Evolutionary conservation across 345 rosid species (phyloP), one percentile per base, ranked within the genome.

Genomic region (Trapa incisa): DNA sequence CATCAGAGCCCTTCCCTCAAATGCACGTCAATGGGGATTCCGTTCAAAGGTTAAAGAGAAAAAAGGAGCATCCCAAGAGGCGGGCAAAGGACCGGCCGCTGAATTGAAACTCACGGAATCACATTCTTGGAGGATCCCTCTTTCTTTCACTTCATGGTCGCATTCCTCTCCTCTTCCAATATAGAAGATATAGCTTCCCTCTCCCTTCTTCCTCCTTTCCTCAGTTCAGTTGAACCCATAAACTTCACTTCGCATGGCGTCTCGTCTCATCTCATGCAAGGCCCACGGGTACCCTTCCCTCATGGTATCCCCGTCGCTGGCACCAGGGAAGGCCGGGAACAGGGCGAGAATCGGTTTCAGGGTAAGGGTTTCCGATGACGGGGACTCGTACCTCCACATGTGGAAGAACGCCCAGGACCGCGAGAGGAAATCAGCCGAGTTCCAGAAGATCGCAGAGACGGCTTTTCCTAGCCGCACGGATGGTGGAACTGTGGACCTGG

Each of bases 341-440:
- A 65, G 43, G 38, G 58, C 43, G 33, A 66, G 76, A 50, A 67
- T 65, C 17, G 66, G 62, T 36, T 71, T 45, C 13, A 71, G 72
- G 45, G 64, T 84, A 33, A 74, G 83, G 78, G 89, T 67, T 72
- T 74, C 82, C 35, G 84, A 75, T 52, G 81, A 73, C 33, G 82
- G 72, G 3, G 81, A 80, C 45, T 88, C 98, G 16, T 92, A 92
- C 74, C 83, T 92, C 47, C 74, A 79, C 72, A 89, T 86, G 93
- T 88, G 98, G 98, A 83, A 68, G 78, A 92, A 74, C 70, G 93
- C 98, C 9, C 77, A 76, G 52, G 93, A 87, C 42, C 86, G 91
- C 41, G 89, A 86, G 68, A 77, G 82, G 81, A 86, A 85, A 81
- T 83, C 85, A 17, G 70, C 64, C 11, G 95, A 85, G 64, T 86